Base-by-base conservation (phyloP, 352 stramenopile genomes). In the Globisporangium mamillatum region DNA sequence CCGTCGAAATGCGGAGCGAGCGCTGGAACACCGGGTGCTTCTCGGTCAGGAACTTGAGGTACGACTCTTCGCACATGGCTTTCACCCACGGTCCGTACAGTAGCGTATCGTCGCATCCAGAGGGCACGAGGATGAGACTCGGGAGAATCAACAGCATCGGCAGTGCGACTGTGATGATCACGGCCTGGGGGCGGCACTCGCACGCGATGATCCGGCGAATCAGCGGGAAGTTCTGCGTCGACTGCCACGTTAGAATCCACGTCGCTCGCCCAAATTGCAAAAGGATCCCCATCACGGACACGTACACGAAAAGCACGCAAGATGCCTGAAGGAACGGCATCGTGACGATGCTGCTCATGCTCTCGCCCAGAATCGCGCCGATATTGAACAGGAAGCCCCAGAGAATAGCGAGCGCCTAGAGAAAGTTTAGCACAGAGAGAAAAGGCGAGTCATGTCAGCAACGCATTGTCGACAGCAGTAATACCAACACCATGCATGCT, bases 181-280 rank as follows among this genome's bases (percentile, higher is more conserved):
- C 87, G 0, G 83, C 84, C 71, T 96, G 88, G 2, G 88, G 88
- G 6, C 79, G 76, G 48, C 82, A 91, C 69, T 94, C 86, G 60
- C 82, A 78, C 10, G 82, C 79, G 70, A 96, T 93, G 41, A 94
- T 92, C 41, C 88, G 83, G 7, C 88, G 86, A 65, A 96, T 96
- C 29, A 94, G 83, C 59, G 88, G 88, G 65, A 96, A 96, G 64
- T 96, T 93, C 63, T 91, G 72, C 36, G 89, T 78, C 46, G 88
- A 96, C 62, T 96, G 88, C 88, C 88, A 96, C 64, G 85, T 94
- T 61, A 96, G 78, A 70, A 96, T 96, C 88, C 88, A 96, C 41
- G 81, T 94, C 20, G 88, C 86, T 20, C 88, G 86, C 9, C 86
- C 88, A 57, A 96, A 93, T 29, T 86, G 89, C 41, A 96, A 67